Evolutionary conservation across 495 filamentous ascomycete genomes (phyloP).

Genomic region (Penicillium nucicola): DNA sequence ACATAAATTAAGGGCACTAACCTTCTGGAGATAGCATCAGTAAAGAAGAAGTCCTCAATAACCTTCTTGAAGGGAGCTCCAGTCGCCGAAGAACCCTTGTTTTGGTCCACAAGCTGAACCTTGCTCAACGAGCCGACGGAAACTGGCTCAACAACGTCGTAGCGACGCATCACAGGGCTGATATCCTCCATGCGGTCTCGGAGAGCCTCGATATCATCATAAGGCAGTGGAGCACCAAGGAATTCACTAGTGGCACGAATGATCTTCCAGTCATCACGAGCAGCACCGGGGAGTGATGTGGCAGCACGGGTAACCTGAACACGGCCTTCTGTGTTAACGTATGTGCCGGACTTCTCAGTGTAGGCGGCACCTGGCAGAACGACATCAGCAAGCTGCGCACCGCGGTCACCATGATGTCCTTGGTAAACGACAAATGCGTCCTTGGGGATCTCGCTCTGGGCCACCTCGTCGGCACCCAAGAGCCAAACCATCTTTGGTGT

Average conservation of each 20-base stretch:
- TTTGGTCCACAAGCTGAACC: conserved; percentile 90
- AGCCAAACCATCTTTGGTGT: conserved; percentile 96
- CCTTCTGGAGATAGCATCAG: conserved; percentile 93
- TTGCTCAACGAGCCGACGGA: conserved; percentile 71
- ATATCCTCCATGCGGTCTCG: conserved; percentile 95
- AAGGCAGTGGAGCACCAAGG: conserved; percentile 81
- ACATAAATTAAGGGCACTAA: conserved; percentile 36
- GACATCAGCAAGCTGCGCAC: conserved; percentile 89
- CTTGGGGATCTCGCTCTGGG: conserved; percentile 76
- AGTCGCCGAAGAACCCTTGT: conserved; percentile 73
- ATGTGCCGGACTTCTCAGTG: conserved; percentile 96
- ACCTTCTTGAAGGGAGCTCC: conserved; percentile 71
- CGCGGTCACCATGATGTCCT: conserved; percentile 93
- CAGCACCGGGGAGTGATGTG: conserved; percentile 78
- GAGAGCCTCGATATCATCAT: conserved; percentile 84
- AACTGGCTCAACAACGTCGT: conserved; percentile 84
- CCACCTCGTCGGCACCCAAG: conserved; percentile 89
- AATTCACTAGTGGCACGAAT: conserved; percentile 88
- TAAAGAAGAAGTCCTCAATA: conserved; percentile 96
- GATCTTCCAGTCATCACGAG: conserved; percentile 98
- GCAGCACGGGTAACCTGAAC: conserved; percentile 90
- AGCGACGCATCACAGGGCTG: conserved; percentile 79
- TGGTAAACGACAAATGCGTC: conserved; percentile 97
- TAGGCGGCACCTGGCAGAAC: conserved; percentile 92
- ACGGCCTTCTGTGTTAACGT: conserved; percentile 95